phyloP scores from a whole-genome alignment of 2,329 filamentous ascomycete genomes.

The Metarhizium humberi region DNA sequence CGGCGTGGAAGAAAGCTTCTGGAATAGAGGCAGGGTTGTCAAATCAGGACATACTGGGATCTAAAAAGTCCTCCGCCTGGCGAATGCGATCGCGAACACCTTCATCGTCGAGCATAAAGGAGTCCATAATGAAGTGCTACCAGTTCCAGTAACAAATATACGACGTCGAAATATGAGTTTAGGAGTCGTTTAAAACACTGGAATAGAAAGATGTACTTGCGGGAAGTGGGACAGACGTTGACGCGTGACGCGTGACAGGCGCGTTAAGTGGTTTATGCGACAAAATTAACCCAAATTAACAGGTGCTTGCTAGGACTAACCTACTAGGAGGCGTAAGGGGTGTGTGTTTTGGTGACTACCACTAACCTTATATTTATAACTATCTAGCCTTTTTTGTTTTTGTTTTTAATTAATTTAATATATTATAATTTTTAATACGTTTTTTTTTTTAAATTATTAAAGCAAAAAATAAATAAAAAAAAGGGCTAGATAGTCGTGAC shows the following conservation, averaged over 20 bases:
- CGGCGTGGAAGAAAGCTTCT: not conserved
- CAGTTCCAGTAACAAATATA: not conserved
- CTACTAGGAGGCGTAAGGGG: too few species aligned
- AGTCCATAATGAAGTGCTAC: constrained; percentile 49
- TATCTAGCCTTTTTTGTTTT: too few species aligned
- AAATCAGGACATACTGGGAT: constrained; percentile 59
- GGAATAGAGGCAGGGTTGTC: not conserved
- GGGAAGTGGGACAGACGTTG: not conserved
- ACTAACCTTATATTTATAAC: too few species aligned
- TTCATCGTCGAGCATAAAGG: constrained; percentile 71
- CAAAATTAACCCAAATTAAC: not conserved
- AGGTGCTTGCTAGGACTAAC: too few species aligned
- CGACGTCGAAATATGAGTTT: not conserved
- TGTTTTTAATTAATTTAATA: too few species aligned
- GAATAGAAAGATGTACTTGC: not conserved
- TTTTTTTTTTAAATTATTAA: too few species aligned
- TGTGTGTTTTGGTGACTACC: too few species aligned
- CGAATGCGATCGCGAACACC: constrained; percentile 75
- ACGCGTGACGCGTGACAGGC: not conserved
- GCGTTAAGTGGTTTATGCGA: constrained; percentile 1
- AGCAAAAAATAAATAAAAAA: too few species aligned
- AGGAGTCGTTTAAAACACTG: not conserved
- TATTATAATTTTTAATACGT: too few species aligned
- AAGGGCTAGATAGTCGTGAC: too few species aligned
- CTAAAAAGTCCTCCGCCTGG: constrained; percentile 84